A percentile compares a stretch with the other conserved stretches of the same genome.
These are phyloP conservation scores for Nemania serpens DNA, from an alignment of 2,329 filamentous ascomycete species.

Conservation along the genomic window DNA sequence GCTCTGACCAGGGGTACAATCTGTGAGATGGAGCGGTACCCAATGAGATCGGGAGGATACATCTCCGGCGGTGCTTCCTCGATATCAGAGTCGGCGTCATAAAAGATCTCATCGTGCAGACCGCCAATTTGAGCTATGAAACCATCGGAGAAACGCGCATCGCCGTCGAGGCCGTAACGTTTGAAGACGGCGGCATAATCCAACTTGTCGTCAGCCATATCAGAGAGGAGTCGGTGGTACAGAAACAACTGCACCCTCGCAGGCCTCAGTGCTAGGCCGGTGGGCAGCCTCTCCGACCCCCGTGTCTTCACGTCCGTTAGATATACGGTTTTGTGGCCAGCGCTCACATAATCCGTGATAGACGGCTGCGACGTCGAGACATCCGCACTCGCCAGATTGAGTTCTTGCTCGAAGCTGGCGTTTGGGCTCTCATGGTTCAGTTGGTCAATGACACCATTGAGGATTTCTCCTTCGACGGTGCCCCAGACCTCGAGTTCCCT, in stretches of 20 bases:
- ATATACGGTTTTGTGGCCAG: conserved; percentile 57
- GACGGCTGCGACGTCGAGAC: conserved; percentile 42
- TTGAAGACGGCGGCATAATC: conserved; percentile 70
- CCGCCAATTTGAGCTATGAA: conserved; percentile 77
- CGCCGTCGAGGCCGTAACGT: conserved; percentile 71
- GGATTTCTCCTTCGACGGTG: conserved; percentile 75
- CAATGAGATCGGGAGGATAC: conserved; percentile 45
- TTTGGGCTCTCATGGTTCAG: conserved; percentile 80
- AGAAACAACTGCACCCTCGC: conserved; percentile 87
- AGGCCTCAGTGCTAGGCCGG: conserved; percentile 68
- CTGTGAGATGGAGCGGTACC: conserved; percentile 54
- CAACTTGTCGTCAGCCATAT: conserved; percentile 72
- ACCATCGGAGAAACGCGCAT: conserved; percentile 72
- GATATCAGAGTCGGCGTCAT: conserved; percentile 47
- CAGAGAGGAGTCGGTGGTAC: conserved; percentile 83
- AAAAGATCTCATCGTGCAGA: conserved; percentile 69
- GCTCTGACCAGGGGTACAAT: conserved; percentile 51
- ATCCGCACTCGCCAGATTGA: conserved; percentile 47
- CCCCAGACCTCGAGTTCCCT: conserved; percentile 87
- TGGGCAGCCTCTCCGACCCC: conserved; percentile 64
- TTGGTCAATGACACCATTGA: conserved; percentile 90
- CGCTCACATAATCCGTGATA: conserved; percentile 49
- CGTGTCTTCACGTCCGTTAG: conserved; percentile 90
- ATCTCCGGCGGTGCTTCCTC: conserved; percentile 26
- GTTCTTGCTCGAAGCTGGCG: conserved; percentile 66